These are phyloP conservation scores for Corchorus olitorius DNA, from an alignment of 345 rosid species.

Conservation along the genomic window DNA sequence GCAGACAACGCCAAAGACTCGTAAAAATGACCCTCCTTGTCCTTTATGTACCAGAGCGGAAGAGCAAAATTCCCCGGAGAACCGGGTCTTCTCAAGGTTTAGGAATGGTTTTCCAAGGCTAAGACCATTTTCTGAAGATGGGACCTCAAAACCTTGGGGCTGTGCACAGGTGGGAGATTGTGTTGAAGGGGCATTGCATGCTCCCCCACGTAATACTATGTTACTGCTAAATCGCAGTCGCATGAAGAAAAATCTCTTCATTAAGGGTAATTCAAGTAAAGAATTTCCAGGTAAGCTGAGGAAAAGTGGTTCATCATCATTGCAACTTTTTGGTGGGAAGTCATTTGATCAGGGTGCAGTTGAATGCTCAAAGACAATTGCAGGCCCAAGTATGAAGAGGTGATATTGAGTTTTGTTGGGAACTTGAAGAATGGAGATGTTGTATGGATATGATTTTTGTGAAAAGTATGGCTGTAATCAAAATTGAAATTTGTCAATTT, in stretches of 20 bases:
- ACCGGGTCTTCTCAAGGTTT: slow-evolving; percentile 29
- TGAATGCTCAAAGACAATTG: slow-evolving; percentile 43
- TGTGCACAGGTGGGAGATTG: slow-evolving; percentile 61
- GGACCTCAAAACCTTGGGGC: slow-evolving; percentile 65
- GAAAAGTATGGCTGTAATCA: background rate
- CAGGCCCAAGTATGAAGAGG: slow-evolving; percentile 29
- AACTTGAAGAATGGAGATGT: background rate
- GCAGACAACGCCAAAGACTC: slow-evolving; percentile 47
- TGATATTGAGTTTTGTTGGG: slow-evolving; percentile 10
- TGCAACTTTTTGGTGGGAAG: slow-evolving; percentile 35
- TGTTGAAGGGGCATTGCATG: slow-evolving; percentile 58
- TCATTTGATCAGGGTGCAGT: slow-evolving; percentile 35
- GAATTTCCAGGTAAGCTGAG: slow-evolving; percentile 56
- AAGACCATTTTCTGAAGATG: slow-evolving; percentile 52
- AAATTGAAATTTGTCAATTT: background rate
- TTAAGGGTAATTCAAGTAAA: slow-evolving; percentile 52
- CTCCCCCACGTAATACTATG: slow-evolving; percentile 51
- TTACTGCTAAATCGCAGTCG: slow-evolving; percentile 50
- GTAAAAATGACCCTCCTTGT: slow-evolving; percentile 56
- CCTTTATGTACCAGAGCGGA: slow-evolving; percentile 45
- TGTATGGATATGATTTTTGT: slow-evolving; percentile 2
- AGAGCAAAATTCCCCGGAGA: slow-evolving; percentile 38
- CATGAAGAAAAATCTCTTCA: slow-evolving; percentile 48
- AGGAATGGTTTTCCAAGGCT: slow-evolving; percentile 44
- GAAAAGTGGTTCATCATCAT: slow-evolving; percentile 37